phyloP scores from a whole-genome alignment of 2,329 filamentous ascomycete species.

The Aspergillus fischeri region DNA sequence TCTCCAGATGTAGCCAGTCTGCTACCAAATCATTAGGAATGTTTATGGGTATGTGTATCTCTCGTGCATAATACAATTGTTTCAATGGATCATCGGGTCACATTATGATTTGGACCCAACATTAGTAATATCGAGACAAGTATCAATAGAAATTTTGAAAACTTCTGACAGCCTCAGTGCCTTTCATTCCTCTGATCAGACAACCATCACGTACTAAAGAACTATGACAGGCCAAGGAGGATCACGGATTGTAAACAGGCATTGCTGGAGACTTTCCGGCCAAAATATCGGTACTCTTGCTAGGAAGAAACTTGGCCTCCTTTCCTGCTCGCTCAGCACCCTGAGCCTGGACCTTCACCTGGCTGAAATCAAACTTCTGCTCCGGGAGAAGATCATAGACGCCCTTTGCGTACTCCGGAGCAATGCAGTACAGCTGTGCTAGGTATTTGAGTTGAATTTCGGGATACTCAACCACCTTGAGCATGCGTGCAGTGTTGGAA shows the following conservation, averaged over 20 bases:
- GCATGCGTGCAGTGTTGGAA: constrained; percentile 46
- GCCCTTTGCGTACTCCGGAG: constrained; percentile 44
- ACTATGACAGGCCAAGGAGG: too few species aligned
- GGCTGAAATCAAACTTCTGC: constrained; percentile 42
- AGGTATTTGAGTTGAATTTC: constrained; percentile 51
- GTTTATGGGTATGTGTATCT: too few species aligned
- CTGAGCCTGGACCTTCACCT: constrained; percentile 43
- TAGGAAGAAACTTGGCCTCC: constrained; percentile 30
- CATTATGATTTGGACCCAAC: too few species aligned
- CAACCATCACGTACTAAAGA: too few species aligned
- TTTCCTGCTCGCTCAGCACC: constrained; percentile 36
- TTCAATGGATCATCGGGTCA: too few species aligned
- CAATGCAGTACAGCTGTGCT: constrained; percentile 50
- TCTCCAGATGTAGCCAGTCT: too few species aligned
- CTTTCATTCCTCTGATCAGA: too few species aligned
- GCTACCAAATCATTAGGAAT: too few species aligned
- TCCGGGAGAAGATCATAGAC: constrained; percentile 46
- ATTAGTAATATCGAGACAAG: too few species aligned
- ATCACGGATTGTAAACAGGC: constrained; percentile 27
- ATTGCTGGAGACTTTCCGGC: constrained; percentile 2
- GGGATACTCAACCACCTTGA: constrained; percentile 42
- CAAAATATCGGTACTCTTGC: constrained; percentile 1
- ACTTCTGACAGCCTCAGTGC: too few species aligned
- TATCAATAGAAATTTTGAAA: too few species aligned
- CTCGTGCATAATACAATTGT: too few species aligned